phyloP scores from a whole-genome alignment of 352 stramenopile species.

The Globisporangium sylvaticum region DNA sequence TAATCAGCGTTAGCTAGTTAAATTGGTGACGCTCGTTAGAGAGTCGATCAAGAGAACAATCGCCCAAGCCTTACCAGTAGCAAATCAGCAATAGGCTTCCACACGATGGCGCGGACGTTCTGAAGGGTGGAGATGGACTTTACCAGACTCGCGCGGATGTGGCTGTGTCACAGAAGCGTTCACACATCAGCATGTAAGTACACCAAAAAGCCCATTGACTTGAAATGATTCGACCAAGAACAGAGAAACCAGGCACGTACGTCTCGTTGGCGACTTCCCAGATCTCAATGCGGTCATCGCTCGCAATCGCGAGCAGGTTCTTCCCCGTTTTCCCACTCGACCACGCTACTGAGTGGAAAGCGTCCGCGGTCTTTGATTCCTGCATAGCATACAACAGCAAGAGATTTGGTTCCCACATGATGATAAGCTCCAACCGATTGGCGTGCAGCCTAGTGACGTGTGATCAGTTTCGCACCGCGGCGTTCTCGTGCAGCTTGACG shows the following conservation, averaged over 20 bases:
- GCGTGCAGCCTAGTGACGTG: neutral
- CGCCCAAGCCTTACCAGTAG: slow-evolving; percentile 24
- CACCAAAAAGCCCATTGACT: neutral
- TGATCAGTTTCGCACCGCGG: neutral
- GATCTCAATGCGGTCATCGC: slow-evolving; percentile 22
- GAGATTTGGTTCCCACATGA: neutral
- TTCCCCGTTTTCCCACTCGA: slow-evolving; percentile 18
- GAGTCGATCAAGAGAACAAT: neutral
- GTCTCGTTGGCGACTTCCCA: slow-evolving; percentile 29
- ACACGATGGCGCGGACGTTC: slow-evolving; percentile 27
- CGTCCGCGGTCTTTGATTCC: neutral
- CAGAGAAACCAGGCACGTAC: slow-evolving; percentile 6
- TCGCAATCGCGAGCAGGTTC: slow-evolving; percentile 29
- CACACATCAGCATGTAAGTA: slow-evolving; percentile 6
- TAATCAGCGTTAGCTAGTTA: neutral
- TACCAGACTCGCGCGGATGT: slow-evolving; percentile 10
- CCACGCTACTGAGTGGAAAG: slow-evolving; percentile 26
- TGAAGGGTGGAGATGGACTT: slow-evolving; percentile 2
- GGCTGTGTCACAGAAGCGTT: neutral
- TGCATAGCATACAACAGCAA: neutral
- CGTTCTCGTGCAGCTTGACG: slow-evolving; percentile 14
- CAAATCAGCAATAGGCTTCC: slow-evolving; percentile 28
- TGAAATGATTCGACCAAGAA: neutral
- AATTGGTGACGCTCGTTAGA: neutral
- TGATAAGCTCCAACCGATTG: neutral